A percentile compares a stretch with the other conserved stretches of the same genome.
These are phyloP conservation scores for Schizochytrium sp. DNA, from an alignment of 108 stramenopile genomes.

Conservation along the genomic window DNA sequence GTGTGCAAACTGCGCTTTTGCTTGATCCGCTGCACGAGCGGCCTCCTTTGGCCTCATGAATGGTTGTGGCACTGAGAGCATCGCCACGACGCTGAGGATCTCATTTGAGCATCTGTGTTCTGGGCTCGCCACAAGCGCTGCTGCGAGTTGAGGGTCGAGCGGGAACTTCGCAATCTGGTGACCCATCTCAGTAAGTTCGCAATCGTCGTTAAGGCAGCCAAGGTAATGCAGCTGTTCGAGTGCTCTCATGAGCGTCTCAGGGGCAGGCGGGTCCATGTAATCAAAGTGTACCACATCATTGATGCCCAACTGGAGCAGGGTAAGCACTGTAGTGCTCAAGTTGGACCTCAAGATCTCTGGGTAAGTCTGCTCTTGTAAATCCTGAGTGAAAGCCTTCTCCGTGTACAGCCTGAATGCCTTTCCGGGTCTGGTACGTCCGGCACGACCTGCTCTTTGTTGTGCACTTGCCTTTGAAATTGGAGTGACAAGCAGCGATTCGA, in stretches of 20 bases:
- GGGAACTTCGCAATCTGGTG: constrained; percentile 98
- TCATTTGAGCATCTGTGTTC: constrained; percentile 96
- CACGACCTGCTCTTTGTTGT: constrained; percentile 92
- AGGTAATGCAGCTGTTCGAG: constrained; percentile 96
- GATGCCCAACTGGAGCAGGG: constrained; percentile 95
- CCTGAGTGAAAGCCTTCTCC: constrained; percentile 92
- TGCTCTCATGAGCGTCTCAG: constrained; percentile 98
- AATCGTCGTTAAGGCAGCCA: constrained; percentile 97
- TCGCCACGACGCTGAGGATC: constrained; percentile 93
- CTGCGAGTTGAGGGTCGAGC: constrained; percentile 87
- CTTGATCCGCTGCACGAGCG: constrained; percentile 95
- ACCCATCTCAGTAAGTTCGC: constrained; percentile 93
- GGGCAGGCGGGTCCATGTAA: constrained; percentile 99
- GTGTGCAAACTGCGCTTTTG: constrained; percentile 97
- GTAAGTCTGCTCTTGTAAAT: constrained; percentile 97
- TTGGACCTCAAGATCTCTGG: constrained; percentile 96
- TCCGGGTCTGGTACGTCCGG: constrained; percentile 97
- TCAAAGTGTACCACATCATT: constrained; percentile 99
- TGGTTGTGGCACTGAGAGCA: constrained; percentile 93
- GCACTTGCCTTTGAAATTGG: constrained; percentile 97
- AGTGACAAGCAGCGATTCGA: constrained; percentile 95
- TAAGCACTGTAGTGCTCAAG: constrained; percentile 93
- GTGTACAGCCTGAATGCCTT: constrained; percentile 99
- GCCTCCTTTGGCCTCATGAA: constrained; percentile 95
- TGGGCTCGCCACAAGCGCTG: constrained; percentile 91